A percentile compares a stretch with the other conserved stretches of the same genome.
Evolutionary conservation across 2,329 filamentous ascomycete genomes (phyloP).

Genomic region (Cercospora berteroae): DNA sequence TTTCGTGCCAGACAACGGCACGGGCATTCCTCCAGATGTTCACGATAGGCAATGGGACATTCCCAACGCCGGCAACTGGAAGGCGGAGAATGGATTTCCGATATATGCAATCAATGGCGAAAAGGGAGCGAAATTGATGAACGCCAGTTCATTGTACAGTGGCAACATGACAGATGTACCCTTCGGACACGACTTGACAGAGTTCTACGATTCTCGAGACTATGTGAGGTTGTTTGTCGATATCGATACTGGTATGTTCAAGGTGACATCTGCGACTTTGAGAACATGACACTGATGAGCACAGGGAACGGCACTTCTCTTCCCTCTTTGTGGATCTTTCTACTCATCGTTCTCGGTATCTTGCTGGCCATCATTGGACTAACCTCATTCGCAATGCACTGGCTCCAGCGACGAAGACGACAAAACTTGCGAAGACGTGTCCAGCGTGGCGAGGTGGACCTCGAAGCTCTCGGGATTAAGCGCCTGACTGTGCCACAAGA

Average conservation of each 20-base stretch:
- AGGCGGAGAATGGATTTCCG: conserved; percentile 67
- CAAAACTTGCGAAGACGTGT: conserved; percentile 67
- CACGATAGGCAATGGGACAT: conserved; percentile 69
- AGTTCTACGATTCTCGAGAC: conserved; percentile 42
- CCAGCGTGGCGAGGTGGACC: conserved; percentile 73
- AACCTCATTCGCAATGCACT: conserved; percentile 72
- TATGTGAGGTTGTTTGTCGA: conserved; percentile 54
- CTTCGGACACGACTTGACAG: conserved; percentile 40
- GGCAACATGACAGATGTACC: conserved; percentile 62
- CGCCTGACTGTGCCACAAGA: conserved; percentile 71
- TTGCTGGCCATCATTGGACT: conserved; percentile 65
- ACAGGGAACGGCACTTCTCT: conserved; percentile 42
- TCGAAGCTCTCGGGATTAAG: conserved; percentile 83
- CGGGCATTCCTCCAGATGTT: conserved; percentile 62
- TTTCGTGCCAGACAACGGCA: conserved; percentile 49
- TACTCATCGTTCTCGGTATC: conserved; percentile 67
- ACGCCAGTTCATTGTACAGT: conserved; percentile 71
- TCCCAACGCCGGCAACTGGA: conserved; percentile 69
- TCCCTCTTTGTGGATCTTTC: conserved; percentile 78
- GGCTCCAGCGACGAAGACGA: conserved; percentile 70
- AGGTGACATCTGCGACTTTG: conserved; percentile 7
- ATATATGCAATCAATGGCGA: conserved; percentile 76
- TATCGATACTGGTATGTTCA: conserved; percentile 45
- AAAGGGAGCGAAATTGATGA: conserved; percentile 67
- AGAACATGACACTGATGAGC: background rate